Evolutionary conservation across 2,329 filamentous ascomycete species (phyloP).

Genomic region (Penicillium nordicum): DNA sequence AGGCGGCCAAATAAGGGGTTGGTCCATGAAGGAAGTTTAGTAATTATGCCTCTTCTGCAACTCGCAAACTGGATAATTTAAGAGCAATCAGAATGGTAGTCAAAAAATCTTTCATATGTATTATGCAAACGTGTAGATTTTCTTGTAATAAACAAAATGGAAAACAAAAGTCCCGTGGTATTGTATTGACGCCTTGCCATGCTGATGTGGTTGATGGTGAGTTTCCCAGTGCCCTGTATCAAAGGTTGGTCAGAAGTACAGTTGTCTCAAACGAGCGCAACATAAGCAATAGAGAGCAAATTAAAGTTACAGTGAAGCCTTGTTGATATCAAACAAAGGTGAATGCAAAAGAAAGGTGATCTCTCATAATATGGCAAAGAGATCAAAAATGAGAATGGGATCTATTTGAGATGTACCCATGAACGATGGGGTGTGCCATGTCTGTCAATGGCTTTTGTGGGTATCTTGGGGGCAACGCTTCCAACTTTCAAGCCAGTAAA

Average conservation of each 20-base stretch:
- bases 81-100: background rate
- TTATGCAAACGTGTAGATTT: background rate
- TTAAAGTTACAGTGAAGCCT: constrained; percentile 3
- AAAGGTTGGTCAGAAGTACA: constrained; percentile 6
- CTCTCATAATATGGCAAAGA: background rate
- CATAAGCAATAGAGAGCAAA: background rate
- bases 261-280: constrained; percentile 7
- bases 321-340: constrained; percentile 1
- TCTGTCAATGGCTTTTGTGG: constrained; percentile 23
- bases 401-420: constrained; percentile 14
- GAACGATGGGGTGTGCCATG: constrained; percentile 11
- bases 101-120: background rate
- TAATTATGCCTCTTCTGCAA: background rate
- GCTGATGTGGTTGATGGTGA: constrained; percentile 23
- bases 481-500: constrained; percentile 13
- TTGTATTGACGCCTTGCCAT: constrained; percentile 34
- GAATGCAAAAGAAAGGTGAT: constrained; percentile 1
- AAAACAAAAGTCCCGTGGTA: constrained; percentile 23
- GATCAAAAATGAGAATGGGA: background rate
- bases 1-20: constrained; percentile 9
- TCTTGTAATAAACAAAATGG: constrained; percentile 14
- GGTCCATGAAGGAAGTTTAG: background rate
- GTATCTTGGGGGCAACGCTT: constrained; percentile 29
- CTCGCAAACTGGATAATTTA: background rate
- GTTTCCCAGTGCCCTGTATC: constrained; percentile 9